Evolutionary conservation across 2,329 filamentous ascomycete species (phyloP), one percentile per base, ranked within the genome.

Genomic region (Penicillium sp.): DNA sequence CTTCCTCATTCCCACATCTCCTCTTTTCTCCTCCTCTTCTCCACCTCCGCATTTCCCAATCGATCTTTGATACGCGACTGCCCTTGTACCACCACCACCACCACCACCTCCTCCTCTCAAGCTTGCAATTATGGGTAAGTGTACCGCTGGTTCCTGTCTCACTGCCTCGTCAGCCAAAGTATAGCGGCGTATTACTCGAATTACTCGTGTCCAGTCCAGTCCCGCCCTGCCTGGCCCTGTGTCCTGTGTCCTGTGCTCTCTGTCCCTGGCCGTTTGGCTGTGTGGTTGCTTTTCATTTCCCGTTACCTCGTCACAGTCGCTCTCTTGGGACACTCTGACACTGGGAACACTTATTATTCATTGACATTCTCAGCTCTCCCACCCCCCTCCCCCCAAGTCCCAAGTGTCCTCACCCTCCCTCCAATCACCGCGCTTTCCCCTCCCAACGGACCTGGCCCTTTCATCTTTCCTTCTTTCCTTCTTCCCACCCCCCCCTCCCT

Each of bases 371-470:
- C 49, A 52, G 49, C 20, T 38, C 17, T 5, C 20, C 48, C 35
- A 34, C 54, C 63, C 55, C 50, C 57, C 35, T 49, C 57, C 55
- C 56, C 56, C 54, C 20, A 20, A 20, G 20, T 20, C 20, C 20
- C 20, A 61, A 55, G 56, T 4, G 25, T 42, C 53, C 39, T 57
- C 52, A 37, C 54, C 43, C 25, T 55, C 55, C 57, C 28, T 58
- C 54, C 54, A 52, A 52, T 52, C 49, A 52, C 51, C 55, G 61
- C 55, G 39, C 58, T 42, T 47, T 47, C 48, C 25, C 43, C 48
- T 45, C 22, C 54, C 49, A 55, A 54, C 51, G 42, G 54, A 55
- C 57, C 43, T 62, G 25, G 45, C 42, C 34, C 52, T 59, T 47
- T 58, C 54, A 48, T 63, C 45, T 35, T 59, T 43, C 50, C 57